These are phyloP conservation scores for Lepidium aucheri DNA, from an alignment of 345 rosid genomes.

Conservation along the genomic window DNA sequence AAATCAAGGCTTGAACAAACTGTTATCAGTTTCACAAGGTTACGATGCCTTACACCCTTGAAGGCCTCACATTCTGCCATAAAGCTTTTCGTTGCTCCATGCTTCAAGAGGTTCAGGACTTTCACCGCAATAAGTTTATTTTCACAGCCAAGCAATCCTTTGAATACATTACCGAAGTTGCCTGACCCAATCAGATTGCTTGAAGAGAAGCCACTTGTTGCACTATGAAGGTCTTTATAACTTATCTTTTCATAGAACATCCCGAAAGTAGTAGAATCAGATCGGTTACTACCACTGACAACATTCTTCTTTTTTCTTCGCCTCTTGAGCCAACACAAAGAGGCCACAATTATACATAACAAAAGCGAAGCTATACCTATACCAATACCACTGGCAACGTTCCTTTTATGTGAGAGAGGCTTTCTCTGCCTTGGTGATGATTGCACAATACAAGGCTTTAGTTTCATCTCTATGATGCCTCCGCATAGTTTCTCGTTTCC, in stretches of 20 bases:
- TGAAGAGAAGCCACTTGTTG: slow-evolving; percentile 27
- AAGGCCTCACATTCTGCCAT: slow-evolving; percentile 28
- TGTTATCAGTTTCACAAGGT: slow-evolving; percentile 23
- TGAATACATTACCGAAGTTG: slow-evolving; percentile 18
- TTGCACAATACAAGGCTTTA: slow-evolving; percentile 2
- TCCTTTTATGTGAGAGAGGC: not conserved
- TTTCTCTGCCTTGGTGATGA: not conserved
- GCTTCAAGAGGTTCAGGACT: slow-evolving; percentile 23
- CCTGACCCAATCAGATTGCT: slow-evolving; percentile 29
- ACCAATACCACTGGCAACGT: slow-evolving; percentile 14
- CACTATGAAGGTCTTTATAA: slow-evolving; percentile 20
- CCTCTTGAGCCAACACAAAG: not conserved
- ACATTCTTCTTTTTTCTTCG: not conserved
- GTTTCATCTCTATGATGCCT: slow-evolving; percentile 11
- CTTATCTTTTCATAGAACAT: slow-evolving; percentile 18
- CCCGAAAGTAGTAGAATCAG: slow-evolving; percentile 9
- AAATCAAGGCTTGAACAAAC: slow-evolving; percentile 25
- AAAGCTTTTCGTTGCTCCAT: slow-evolving; percentile 25
- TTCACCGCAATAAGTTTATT: slow-evolving; percentile 18
- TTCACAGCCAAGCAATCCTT: slow-evolving; percentile 13
- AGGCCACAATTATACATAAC: not conserved
- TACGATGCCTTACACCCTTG: slow-evolving; percentile 23
- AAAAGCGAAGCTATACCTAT: slow-evolving; percentile 11
- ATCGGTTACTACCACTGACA: not conserved
- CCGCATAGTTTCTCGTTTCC: slow-evolving; percentile 24